Percentiles rank a stretch among this genome's conserved stretches.
These are phyloP conservation scores for Xerocomellus intermedius DNA, from an alignment of 768 basidiomycete species.

Conservation along the genomic window DNA sequence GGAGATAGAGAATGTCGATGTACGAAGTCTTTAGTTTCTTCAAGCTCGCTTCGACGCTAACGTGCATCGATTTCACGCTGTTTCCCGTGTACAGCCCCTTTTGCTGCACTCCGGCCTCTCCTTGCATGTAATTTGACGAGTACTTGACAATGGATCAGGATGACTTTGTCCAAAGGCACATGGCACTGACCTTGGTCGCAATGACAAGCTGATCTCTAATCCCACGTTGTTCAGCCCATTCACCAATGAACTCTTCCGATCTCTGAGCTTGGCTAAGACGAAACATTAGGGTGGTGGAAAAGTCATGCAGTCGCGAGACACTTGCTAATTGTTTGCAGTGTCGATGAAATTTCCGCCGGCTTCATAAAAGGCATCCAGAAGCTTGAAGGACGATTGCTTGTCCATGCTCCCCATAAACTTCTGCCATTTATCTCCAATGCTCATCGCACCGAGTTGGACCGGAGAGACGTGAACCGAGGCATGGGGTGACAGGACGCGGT, in stretches of 20 bases:
- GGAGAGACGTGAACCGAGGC: constrained; percentile 50
- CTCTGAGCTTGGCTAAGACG: constrained; percentile 47
- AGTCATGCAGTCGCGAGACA: not conserved
- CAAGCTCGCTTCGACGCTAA: constrained; percentile 36
- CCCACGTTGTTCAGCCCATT: constrained; percentile 45
- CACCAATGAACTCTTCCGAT: constrained; percentile 52
- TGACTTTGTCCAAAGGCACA: not conserved
- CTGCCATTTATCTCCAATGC: constrained; percentile 42
- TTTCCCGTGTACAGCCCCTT: constrained; percentile 38
- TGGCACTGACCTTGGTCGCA: constrained; percentile 40
- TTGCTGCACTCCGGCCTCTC: constrained; percentile 14
- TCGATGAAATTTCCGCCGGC: constrained; percentile 52
- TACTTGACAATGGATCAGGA: constrained; percentile 15
- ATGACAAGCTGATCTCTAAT: constrained; percentile 48
- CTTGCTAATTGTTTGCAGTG: constrained; percentile 46
- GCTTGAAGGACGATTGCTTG: constrained; percentile 43
- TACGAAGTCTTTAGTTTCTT: constrained; percentile 58
- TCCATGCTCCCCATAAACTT: constrained; percentile 37
- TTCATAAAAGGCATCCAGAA: constrained; percentile 45
- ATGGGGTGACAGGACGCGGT: constrained; percentile 38
- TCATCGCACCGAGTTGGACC: constrained; percentile 46
- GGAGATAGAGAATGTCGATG: constrained; percentile 56
- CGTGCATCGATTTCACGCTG: constrained; percentile 33
- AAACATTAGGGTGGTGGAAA: not conserved
- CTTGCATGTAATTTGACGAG: constrained; percentile 18